Evolutionary conservation across 2,329 filamentous ascomycete genomes (phyloP).

Genomic region (Colletotrichum sp.): DNA sequence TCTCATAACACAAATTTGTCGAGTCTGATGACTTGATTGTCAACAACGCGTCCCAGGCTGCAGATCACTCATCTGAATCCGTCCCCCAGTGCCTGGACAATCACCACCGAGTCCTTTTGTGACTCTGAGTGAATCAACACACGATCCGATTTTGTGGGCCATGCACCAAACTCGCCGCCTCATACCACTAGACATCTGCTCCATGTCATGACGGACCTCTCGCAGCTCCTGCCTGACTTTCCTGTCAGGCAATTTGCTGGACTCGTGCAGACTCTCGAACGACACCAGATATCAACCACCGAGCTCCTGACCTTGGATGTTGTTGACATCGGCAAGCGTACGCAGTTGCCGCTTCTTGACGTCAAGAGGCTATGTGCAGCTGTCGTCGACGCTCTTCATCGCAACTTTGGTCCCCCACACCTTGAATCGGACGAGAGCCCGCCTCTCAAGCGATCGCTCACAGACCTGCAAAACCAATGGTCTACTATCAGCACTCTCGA

Average conservation of each 20-base stretch:
- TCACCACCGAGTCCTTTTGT: background rate
- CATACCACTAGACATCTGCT: background rate
- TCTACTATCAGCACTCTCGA: constrained; percentile 82
- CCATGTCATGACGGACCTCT: constrained; percentile 80
- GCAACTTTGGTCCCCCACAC: constrained; percentile 49
- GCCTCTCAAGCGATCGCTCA: constrained; percentile 3
- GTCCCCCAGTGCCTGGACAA: background rate
- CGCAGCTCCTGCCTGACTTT: constrained; percentile 82
- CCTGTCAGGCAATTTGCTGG: constrained; percentile 72
- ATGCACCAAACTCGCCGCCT: background rate
- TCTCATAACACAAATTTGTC: background rate
- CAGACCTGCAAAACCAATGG: constrained; percentile 25
- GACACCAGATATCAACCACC: constrained; percentile 75
- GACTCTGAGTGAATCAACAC: background rate
- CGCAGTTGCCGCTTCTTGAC: constrained; percentile 80
- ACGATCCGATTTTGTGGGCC: background rate
- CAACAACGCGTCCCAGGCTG: background rate
- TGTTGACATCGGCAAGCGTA: constrained; percentile 83
- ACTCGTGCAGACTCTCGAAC: constrained; percentile 81
- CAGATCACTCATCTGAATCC: background rate
- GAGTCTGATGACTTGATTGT: background rate
- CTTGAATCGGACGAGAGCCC: background rate
- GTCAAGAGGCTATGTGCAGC: constrained; percentile 75
- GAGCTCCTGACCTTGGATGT: constrained; percentile 88
- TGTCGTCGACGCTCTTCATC: constrained; percentile 70